Evolutionary conservation across 345 rosid genomes (phyloP).

Genomic region (Sonneratia caseolaris): DNA sequence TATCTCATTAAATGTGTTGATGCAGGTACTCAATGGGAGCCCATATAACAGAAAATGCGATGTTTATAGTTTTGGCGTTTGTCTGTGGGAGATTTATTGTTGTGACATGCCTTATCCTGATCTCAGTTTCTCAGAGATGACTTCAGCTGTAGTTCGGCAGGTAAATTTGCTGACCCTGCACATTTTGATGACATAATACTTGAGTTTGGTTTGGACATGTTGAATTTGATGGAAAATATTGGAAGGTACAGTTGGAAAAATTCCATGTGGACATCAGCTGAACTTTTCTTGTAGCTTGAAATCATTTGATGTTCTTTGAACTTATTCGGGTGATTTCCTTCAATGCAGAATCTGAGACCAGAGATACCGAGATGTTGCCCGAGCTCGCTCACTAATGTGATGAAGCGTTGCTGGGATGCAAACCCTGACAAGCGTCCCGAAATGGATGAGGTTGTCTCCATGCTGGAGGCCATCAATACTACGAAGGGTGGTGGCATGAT

Average conservation of each 20-base stretch:
- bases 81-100: constrained; percentile 96
- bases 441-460: constrained; percentile 89
- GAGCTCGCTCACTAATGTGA: constrained; percentile 69
- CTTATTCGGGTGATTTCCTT: not conserved
- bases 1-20: constrained; percentile 9
- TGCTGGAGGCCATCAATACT: constrained; percentile 85
- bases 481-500: constrained; percentile 97
- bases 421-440: constrained; percentile 88
- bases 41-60: constrained; percentile 96
- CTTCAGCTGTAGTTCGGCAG: constrained; percentile 95
- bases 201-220: not conserved
- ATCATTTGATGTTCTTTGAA: not conserved
- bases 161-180: constrained; percentile 17
- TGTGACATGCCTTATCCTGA: constrained; percentile 99
- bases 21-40: constrained; percentile 90
- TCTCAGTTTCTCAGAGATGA: constrained; percentile 90
- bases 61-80: constrained; percentile 92
- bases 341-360: constrained; percentile 77
- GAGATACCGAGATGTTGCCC: constrained; percentile 99
- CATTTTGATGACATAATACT: not conserved
- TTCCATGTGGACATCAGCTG: not conserved
- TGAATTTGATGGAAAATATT: not conserved
- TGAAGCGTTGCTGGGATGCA: constrained; percentile 98
- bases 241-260: not conserved
- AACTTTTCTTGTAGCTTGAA: too few species aligned